Conservation (phyloP, 441 rosid genomes). For the Viola pubescens region DNA sequence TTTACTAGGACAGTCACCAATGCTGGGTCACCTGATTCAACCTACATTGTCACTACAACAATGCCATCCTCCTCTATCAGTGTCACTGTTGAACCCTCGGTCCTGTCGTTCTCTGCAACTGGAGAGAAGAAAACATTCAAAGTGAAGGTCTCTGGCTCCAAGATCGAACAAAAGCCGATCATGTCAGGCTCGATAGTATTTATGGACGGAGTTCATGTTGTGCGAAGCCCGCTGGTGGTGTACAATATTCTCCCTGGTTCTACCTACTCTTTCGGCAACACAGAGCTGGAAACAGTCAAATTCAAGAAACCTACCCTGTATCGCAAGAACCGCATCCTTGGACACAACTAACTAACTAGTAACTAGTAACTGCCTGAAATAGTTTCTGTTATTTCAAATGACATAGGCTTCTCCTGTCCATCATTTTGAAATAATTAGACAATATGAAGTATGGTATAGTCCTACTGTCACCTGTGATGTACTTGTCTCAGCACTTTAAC, state of each 20-base stretch:
- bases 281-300: conserved; percentile 5
- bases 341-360: conserved; percentile 9
- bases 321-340: conserved; percentile 25
- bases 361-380: background rate
- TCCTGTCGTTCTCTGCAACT: conserved; percentile 29
- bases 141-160: conserved; percentile 28
- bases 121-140: conserved; percentile 47
- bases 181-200: conserved; percentile 59
- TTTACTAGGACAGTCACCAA: conserved; percentile 41
- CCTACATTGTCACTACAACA: conserved; percentile 13
- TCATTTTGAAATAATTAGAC: background rate
- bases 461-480: background rate
- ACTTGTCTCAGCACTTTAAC: background rate
- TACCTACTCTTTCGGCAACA: background rate
- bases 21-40: conserved; percentile 32
- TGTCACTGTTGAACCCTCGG: conserved; percentile 23
- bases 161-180: conserved; percentile 27
- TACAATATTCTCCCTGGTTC: conserved; percentile 26
- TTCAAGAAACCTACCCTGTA: conserved; percentile 19
- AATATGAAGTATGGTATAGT: background rate
- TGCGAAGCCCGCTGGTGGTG: conserved; percentile 53
- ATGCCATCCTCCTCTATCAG: conserved; percentile 10
- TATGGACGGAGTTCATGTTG: conserved; percentile 42
- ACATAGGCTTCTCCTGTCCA: background rate
- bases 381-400: too few relatives aligned